Percentiles rank a stretch among this genome's conserved stretches.
phyloP scores from a whole-genome alignment of 305 asterid genomes.

The Fraxinus paxiana region DNA sequence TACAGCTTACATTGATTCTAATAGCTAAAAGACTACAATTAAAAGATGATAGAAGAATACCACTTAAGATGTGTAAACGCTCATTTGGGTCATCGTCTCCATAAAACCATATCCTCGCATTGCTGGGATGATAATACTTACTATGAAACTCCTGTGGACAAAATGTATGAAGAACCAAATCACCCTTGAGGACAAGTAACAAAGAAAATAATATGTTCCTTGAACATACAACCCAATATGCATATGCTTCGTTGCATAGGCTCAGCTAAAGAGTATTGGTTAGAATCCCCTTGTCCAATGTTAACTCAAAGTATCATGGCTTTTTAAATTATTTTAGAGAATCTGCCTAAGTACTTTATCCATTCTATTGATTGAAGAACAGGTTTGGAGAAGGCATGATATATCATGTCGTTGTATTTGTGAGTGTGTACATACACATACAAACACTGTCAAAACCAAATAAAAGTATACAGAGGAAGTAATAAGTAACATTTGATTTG shows the following conservation, averaged over 20 bases:
- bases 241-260: neutral
- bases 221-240: neutral
- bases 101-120: conserved; percentile 95
- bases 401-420: neutral
- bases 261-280: neutral
- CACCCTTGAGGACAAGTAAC: neutral
- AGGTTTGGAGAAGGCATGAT: neutral
- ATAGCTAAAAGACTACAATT: conserved; percentile 6
- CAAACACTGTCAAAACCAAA: neutral
- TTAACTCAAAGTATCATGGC: neutral
- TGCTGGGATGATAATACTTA: conserved; percentile 94
- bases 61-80: conserved; percentile 79
- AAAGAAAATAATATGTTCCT: neutral
- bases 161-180: conserved; percentile 5
- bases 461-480: conserved; percentile 4
- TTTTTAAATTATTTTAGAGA: neutral
- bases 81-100: conserved; percentile 93
- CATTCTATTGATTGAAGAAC: neutral
- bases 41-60: conserved; percentile 36
- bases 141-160: conserved; percentile 78
- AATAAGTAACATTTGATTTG: neutral
- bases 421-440: neutral
- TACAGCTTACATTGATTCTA: neutral
- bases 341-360: neutral
- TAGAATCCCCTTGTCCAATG: neutral